These are phyloP conservation scores for Ichthyophthirius multifiliis DNA, from an alignment of 169 alveolate genomes.

Conservation along the genomic window DNA sequence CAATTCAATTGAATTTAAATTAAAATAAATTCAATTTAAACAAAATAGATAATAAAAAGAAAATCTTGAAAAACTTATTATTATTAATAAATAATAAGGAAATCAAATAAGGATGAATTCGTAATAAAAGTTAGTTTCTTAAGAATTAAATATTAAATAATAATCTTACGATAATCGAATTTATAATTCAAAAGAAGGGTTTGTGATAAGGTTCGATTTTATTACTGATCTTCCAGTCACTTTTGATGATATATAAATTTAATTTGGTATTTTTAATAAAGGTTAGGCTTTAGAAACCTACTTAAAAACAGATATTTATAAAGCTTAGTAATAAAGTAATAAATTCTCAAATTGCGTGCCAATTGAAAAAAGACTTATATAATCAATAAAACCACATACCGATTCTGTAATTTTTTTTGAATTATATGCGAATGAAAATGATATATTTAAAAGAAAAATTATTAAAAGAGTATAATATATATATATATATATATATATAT, in stretches of 20 bases:
- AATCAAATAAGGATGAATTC: too few relatives aligned
- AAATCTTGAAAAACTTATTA: too few relatives aligned
- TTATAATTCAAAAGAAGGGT: neutral
- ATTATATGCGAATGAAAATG: neutral
- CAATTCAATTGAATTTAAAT: too few relatives aligned
- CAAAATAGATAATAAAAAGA: too few relatives aligned
- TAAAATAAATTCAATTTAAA: too few relatives aligned
- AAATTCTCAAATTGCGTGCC: neutral
- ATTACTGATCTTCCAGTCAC: neutral
- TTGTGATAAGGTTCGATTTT: neutral
- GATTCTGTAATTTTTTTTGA: neutral
- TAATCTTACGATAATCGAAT: neutral
- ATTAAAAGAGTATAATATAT: neutral
- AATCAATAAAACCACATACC: neutral
- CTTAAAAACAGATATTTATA: neutral
- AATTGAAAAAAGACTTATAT: neutral
- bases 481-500: too few relatives aligned
- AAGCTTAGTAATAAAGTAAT: neutral
- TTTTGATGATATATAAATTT: neutral
- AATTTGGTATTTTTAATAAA: constrained; percentile 3
- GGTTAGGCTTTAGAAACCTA: neutral
- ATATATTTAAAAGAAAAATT: neutral
- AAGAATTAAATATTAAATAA: too few relatives aligned
- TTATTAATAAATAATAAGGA: too few relatives aligned
- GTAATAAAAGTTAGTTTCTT: too few relatives aligned